Percentiles rank a stretch among this genome's conserved stretches.
These are phyloP conservation scores for Ganoderma lingzhi DNA, from an alignment of 1,284 basidiomycete genomes.

Conservation along the genomic window DNA sequence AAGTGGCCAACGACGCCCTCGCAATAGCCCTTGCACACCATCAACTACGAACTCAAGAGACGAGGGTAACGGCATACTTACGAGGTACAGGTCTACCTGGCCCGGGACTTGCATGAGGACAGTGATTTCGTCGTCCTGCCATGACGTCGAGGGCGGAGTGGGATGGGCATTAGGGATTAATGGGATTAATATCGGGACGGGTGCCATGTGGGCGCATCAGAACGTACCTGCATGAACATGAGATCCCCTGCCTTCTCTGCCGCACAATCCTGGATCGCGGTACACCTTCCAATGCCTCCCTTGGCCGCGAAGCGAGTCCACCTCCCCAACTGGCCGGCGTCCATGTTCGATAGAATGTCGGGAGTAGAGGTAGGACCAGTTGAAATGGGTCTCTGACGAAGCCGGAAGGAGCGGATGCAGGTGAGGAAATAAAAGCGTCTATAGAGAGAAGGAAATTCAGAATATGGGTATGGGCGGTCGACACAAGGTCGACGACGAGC, in stretches of 20 bases:
- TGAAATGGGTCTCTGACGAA: neutral
- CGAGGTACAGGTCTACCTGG: constrained; percentile 64
- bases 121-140: constrained; percentile 80
- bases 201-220: neutral
- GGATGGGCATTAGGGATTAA: neutral
- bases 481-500: neutral
- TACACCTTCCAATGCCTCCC: constrained; percentile 83
- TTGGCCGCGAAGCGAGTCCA: constrained; percentile 85
- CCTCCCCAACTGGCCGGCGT: constrained; percentile 73
- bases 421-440: neutral
- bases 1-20: constrained; percentile 93
- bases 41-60: constrained; percentile 6
- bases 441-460: neutral
- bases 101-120: constrained; percentile 80
- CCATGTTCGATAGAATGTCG: constrained; percentile 52
- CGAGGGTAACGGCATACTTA: constrained; percentile 45
- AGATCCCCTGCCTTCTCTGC: constrained; percentile 82
- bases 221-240: constrained; percentile 83
- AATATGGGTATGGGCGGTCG: neutral
- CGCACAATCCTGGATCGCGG: constrained; percentile 77
- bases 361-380: neutral
- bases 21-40: constrained; percentile 58
- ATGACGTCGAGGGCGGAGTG: neutral
- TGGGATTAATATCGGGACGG: neutral
- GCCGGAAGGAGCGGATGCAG: neutral